Base-by-base conservation (phyloP, 2,329 filamentous ascomycete species). In the Alternaria sp. region DNA sequence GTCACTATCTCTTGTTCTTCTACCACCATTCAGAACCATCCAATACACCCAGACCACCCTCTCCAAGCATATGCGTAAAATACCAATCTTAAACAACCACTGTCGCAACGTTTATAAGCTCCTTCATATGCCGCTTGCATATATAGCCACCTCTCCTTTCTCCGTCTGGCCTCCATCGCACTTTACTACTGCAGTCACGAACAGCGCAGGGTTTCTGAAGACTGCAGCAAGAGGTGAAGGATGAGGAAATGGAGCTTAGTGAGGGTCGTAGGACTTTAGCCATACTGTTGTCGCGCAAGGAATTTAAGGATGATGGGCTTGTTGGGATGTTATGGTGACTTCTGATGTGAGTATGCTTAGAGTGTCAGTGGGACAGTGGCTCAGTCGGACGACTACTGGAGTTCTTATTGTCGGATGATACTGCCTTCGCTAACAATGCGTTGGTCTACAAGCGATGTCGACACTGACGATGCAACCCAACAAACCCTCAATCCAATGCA, bases 131-230 rank as follows among this genome's bases (percentile, higher is more conserved):
- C 4, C 34, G 34, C 12, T 52, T 52, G 34, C 50, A 52, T 16
- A 52, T 9, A 38, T 12, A 18, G 1, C 14, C 46, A 38, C 46
- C 46, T 3, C 46, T 32, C 3, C 11, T 22, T 18, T 38, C 3
- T 4, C 12, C 5, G 18, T 52, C 50, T 16, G 36, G 50, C 6
- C 18, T 52, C 50, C 50, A 30, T 38, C 22, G 34, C 1, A 52
- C 34, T 4, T 25, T 52, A 20, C n/a, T 52, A 22, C 25, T 16
- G 11, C 50, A 52, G n/a, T 20, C 50, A 4, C 18, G 34, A 34
- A 52, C 50, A 5, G 50, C 50, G 22, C 50, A 52, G 11, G 50
- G 34, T 41, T 52, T 38, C 27, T 52, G 50, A 1, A 52, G 50
- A 12, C 9, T 38, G 50, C 50, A 52, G 50, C 50, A 52, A 11